Evolutionary conservation across 768 basidiomycete species (phyloP).

Genomic region (Tremella mesenterica): DNA sequence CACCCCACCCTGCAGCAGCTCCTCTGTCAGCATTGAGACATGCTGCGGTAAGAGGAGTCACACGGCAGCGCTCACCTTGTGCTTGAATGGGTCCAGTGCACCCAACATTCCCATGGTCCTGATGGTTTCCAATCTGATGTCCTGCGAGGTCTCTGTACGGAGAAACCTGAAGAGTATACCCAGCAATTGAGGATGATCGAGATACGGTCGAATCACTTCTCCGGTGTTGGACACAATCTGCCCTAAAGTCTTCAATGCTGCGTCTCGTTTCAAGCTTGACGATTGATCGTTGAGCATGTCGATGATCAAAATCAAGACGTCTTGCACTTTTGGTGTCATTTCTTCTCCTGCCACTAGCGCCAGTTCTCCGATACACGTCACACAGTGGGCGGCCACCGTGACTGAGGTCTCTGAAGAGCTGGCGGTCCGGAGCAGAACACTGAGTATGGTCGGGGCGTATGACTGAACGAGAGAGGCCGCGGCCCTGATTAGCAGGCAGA

Average conservation of each 20-base stretch:
- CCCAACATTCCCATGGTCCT: constrained; percentile 93
- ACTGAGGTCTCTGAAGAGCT: constrained; percentile 69
- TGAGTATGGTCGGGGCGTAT: constrained; percentile 89
- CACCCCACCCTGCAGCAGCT: constrained; percentile 45
- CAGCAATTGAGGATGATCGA: constrained; percentile 86
- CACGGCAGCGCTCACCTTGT: constrained; percentile 59
- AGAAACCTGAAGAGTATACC: constrained; percentile 74
- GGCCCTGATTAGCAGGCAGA: constrained; percentile 80
- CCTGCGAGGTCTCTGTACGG: constrained; percentile 58
- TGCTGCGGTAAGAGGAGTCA: background rate
- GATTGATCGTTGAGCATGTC: constrained; percentile 82
- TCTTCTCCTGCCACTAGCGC: constrained; percentile 90
- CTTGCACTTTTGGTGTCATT: constrained; percentile 67
- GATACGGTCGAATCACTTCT: constrained; percentile 80
- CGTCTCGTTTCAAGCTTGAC: constrained; percentile 71
- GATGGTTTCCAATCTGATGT: constrained; percentile 76
- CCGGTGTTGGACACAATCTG: constrained; percentile 93
- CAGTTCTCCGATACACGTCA: constrained; percentile 90
- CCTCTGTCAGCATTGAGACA: background rate
- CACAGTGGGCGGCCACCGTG: constrained; percentile 79
- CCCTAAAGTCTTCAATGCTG: constrained; percentile 85
- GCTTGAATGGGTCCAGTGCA: constrained; percentile 87
- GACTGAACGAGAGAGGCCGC: constrained; percentile 91
- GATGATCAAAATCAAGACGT: constrained; percentile 84
- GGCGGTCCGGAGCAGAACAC: constrained; percentile 72